Evolutionary conservation across 2,329 filamentous ascomycete genomes (phyloP).

Genomic region (Byssochlamys sp.): DNA sequence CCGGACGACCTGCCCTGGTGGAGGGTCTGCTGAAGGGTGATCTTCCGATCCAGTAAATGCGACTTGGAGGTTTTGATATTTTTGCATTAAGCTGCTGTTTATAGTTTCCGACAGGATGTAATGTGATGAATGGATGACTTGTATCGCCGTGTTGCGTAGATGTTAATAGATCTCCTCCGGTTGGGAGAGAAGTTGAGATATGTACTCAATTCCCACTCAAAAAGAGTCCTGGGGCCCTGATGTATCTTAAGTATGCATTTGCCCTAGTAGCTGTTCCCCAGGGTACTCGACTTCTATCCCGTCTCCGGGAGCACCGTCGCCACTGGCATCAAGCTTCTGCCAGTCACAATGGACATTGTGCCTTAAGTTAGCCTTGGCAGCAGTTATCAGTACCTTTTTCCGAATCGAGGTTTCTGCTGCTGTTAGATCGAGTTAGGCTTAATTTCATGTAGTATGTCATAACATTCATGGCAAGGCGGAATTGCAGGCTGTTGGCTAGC

Average conservation of each 20-base stretch:
- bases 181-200: background rate
- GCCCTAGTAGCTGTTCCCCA: background rate
- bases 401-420: background rate
- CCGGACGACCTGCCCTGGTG: conserved; percentile 2
- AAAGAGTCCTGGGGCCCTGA: background rate
- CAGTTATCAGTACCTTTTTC: too few relatives aligned
- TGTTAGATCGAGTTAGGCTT: background rate
- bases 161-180: background rate
- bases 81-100: background rate
- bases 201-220: background rate
- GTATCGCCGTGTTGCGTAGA: background rate
- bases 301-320: background rate
- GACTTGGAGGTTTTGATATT: background rate
- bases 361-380: background rate
- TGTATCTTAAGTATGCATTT: background rate
- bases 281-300: background rate
- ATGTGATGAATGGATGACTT: background rate
- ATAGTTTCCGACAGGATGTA: background rate
- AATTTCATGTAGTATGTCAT: background rate
- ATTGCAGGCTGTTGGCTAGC: background rate
- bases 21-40: conserved; percentile 4
- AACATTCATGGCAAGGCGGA: background rate
- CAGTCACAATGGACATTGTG: background rate
- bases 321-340: background rate
- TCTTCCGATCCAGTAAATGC: background rate